Percentiles rank a stretch among this genome's conserved stretches.
Conservation (phyloP, 768 basidiomycete genomes). For the Favolaschia claudopus region DNA sequence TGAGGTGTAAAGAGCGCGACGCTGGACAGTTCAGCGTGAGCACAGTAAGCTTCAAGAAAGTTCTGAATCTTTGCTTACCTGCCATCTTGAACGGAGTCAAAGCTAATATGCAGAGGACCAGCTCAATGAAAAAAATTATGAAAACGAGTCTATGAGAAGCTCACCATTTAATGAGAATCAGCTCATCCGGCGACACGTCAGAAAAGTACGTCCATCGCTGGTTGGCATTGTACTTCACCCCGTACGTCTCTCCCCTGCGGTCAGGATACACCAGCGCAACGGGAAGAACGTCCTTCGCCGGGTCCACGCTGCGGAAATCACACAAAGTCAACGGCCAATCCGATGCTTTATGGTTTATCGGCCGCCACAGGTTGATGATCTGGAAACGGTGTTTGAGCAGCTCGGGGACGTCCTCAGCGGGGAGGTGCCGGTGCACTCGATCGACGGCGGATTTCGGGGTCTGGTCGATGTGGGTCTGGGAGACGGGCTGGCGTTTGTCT, state of each 20-base stretch:
- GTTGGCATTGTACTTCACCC: slow-evolving; percentile 51
- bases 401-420: slow-evolving; percentile 49
- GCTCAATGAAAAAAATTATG: neutral
- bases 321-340: slow-evolving; percentile 62
- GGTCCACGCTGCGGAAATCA: slow-evolving; percentile 56
- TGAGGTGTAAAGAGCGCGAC: slow-evolving; percentile 60
- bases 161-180: neutral
- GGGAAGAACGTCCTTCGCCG: slow-evolving; percentile 50
- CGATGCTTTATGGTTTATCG: slow-evolving; percentile 53
- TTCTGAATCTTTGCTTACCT: no score
- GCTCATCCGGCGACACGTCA: slow-evolving; percentile 9
- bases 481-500: slow-evolving; percentile 53
- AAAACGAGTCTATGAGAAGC: neutral
- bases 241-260: slow-evolving; percentile 59
- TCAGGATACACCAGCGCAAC: slow-evolving; percentile 56
- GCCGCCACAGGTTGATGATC: slow-evolving; percentile 69
- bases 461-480: slow-evolving; percentile 60
- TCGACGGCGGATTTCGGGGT: slow-evolving; percentile 50
- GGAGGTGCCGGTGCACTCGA: slow-evolving; percentile 60
- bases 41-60: no score
- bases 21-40: no score
- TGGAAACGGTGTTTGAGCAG: slow-evolving; percentile 59
- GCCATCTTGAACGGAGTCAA: slow-evolving; percentile 48
- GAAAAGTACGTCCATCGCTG: slow-evolving; percentile 60
- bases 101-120: no score